Evolutionary conservation across 148 eudicot genomes (phyloP).

Genomic region (Cornus florida): DNA sequence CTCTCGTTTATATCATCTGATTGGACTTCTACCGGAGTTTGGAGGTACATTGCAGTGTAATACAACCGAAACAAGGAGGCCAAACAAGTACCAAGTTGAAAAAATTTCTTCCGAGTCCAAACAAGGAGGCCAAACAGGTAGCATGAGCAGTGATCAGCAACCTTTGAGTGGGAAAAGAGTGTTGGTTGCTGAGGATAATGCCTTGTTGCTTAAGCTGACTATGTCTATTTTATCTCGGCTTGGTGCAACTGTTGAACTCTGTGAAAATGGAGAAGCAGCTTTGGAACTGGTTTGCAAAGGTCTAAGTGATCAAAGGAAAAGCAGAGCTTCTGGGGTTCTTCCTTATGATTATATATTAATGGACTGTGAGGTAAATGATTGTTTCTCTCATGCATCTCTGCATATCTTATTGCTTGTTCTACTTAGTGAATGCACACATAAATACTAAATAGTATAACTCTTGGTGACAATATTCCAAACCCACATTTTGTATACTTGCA

Average conservation of each 20-base stretch:
- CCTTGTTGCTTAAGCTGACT: constrained; percentile 25
- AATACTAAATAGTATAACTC: no score
- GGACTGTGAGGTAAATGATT: constrained; percentile 60
- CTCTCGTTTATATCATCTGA: constrained; percentile 42
- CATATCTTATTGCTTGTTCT: not conserved
- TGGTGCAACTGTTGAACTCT: constrained; percentile 40
- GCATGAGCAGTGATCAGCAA: not conserved
- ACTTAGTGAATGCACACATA: no score
- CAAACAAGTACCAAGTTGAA: not conserved
- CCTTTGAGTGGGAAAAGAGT: constrained; percentile 49
- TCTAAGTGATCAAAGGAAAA: constrained; percentile 19
- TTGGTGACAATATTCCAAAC: no score
- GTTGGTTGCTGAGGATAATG: constrained; percentile 50
- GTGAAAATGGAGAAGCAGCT: constrained; percentile 54
- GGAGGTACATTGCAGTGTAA: constrained; percentile 26
- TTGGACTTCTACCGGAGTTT: constrained; percentile 75
- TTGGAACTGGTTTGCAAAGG: constrained; percentile 36
- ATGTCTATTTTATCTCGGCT: constrained; percentile 11
- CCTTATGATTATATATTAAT: constrained; percentile 75
- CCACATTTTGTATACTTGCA: no score
- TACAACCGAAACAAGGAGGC: constrained; percentile 8
- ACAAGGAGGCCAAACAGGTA: not conserved
- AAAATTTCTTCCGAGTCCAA: not conserved
- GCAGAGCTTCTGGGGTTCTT: constrained; percentile 19
- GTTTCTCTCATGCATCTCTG: not conserved